These are phyloP conservation scores for Phaeosphaeria sp. DNA, from an alignment of 2,329 filamentous ascomycete species.

Conservation along the genomic window DNA sequence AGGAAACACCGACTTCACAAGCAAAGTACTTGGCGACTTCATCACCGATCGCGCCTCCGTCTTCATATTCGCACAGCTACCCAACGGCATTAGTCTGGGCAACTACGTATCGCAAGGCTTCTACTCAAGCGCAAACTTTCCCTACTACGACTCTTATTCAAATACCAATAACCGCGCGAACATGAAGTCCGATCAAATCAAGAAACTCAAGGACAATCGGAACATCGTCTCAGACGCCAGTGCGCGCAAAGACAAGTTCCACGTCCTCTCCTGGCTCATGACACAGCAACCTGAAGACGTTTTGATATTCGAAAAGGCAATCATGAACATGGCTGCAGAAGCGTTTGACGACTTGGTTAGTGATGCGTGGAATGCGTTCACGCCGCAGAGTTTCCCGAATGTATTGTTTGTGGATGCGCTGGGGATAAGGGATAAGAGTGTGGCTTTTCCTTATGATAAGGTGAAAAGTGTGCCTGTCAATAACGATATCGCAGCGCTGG, in stretches of 20 bases:
- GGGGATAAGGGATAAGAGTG: constrained; percentile 40
- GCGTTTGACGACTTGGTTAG: constrained; percentile 43
- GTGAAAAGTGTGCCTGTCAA: constrained; percentile 26
- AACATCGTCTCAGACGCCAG: constrained; percentile 30
- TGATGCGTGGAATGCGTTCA: constrained; percentile 42
- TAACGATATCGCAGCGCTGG: constrained; percentile 40
- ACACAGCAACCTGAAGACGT: constrained; percentile 45
- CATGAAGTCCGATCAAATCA: constrained; percentile 49
- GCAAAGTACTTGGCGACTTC: constrained; percentile 44
- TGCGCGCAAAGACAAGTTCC: constrained; percentile 40
- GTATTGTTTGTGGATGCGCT: constrained; percentile 45
- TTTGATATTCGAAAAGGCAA: constrained; percentile 40
- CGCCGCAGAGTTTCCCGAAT: constrained; percentile 43
- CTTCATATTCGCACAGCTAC: constrained; percentile 44
- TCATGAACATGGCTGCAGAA: constrained; percentile 39
- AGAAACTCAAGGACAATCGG: constrained; percentile 42
- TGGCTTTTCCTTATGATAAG: constrained; percentile 39
- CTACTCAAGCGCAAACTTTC: constrained; percentile 42
- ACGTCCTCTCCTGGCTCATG: constrained; percentile 47
- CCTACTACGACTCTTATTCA: constrained; percentile 44
- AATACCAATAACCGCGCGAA: constrained; percentile 38
- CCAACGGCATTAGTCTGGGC: constrained; percentile 34
- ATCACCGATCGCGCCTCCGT: constrained; percentile 47
- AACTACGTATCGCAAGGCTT: constrained; percentile 44
- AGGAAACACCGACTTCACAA: constrained; percentile 37